A percentile compares a stretch with the other conserved stretches of the same genome.
Evolutionary conservation across 306 rosid species (phyloP).

Genomic region (Senna tora): DNA sequence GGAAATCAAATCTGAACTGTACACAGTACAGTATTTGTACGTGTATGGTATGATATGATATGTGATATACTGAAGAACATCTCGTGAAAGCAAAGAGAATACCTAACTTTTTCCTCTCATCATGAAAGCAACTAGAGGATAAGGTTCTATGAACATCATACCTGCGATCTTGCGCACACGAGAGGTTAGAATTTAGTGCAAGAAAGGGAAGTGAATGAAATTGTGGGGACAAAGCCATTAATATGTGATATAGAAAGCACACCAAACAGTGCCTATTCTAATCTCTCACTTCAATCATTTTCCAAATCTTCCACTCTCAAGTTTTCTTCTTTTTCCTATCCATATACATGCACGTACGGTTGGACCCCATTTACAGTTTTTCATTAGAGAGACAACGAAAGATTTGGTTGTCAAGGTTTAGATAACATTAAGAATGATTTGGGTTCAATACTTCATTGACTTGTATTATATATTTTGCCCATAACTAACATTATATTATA

Average conservation of each 20-base stretch:
- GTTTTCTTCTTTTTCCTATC: neutral
- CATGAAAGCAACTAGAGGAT: constrained; percentile 30
- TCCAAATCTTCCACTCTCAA: constrained; percentile 20
- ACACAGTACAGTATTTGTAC: no score
- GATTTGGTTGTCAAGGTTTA: constrained; percentile 31
- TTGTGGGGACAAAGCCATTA: constrained; percentile 38
- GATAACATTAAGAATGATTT: constrained; percentile 30
- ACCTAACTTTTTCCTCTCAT: neutral
- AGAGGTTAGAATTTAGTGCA: constrained; percentile 20
- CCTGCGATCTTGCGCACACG: constrained; percentile 16
- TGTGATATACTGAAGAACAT: neutral
- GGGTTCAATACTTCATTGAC: constrained; percentile 17
- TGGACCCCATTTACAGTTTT: constrained; percentile 7
- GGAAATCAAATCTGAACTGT: no score
- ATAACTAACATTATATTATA: neutral
- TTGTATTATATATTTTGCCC: neutral
- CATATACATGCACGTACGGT: constrained; percentile 28
- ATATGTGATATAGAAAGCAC: constrained; percentile 38
- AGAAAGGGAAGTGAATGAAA: constrained; percentile 30
- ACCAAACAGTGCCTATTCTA: constrained; percentile 31
- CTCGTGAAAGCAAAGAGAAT: neutral
- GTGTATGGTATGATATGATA: no score
- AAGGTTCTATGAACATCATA: constrained; percentile 35
- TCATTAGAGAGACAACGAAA: constrained; percentile 1
- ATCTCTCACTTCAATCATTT: constrained; percentile 12